These are phyloP conservation scores for Pestalotiopsis sp. DNA, from an alignment of 2,329 filamentous ascomycete species.

Conservation along the genomic window DNA sequence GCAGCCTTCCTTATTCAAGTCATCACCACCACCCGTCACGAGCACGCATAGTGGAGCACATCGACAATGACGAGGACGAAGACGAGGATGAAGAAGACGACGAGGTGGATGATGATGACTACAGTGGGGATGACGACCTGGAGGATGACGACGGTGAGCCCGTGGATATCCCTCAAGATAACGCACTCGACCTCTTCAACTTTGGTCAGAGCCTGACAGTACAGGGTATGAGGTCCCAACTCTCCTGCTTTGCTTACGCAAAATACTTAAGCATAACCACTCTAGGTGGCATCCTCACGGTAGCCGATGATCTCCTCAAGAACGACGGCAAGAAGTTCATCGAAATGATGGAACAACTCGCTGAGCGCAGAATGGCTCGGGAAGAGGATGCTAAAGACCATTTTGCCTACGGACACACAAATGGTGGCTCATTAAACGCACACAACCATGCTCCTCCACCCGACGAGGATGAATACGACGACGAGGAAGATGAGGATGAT, in stretches of 20 bases:
- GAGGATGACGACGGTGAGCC: slow-evolving; percentile 53
- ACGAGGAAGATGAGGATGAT: slow-evolving; percentile 62
- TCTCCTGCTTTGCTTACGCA: slow-evolving; percentile 18
- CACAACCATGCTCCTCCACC: slow-evolving; percentile 72
- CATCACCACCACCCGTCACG: slow-evolving; percentile 74
- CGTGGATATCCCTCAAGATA: slow-evolving; percentile 56
- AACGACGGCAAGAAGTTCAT: slow-evolving; percentile 99
- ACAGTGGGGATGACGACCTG: slow-evolving; percentile 45
- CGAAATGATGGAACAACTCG: slow-evolving; percentile 99
- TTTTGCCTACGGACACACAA: slow-evolving; percentile 57
- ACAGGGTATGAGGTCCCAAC: slow-evolving; percentile 58
- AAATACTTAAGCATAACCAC: slow-evolving; percentile 33
- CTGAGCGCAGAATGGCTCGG: slow-evolving; percentile 93
- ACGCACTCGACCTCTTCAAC: slow-evolving; percentile 86
- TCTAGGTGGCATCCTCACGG: slow-evolving; percentile 93
- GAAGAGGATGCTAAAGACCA: slow-evolving; percentile 82
- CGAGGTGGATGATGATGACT: slow-evolving; percentile 43
- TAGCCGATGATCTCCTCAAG: slow-evolving; percentile 96
- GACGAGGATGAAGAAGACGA: slow-evolving; percentile 53
- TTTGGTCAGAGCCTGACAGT: slow-evolving; percentile 98
- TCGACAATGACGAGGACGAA: slow-evolving; percentile 56
- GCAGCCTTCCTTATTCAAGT: slow-evolving; percentile 57
- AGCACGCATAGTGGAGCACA: slow-evolving; percentile 71
- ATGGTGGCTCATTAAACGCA: slow-evolving; percentile 55
- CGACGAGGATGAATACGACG: slow-evolving; percentile 74